Conservation (phyloP, 176 grass and related monocot genomes). For the Rhynchospora breviuscula region DNA sequence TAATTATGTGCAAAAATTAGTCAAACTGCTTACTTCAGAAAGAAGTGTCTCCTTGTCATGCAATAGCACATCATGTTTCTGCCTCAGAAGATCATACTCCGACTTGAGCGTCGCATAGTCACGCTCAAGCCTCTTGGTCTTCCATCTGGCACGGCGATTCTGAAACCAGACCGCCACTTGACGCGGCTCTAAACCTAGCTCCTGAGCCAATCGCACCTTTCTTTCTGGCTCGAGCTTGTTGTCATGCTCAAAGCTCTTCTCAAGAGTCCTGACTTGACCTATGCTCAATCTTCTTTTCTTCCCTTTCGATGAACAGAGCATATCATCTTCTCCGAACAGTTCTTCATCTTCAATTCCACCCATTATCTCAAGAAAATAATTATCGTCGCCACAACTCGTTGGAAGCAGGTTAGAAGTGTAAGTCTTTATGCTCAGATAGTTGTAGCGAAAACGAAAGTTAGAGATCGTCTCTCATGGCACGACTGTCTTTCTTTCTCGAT, state of each 20-base stretch:
- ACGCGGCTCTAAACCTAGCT: constrained; percentile 44
- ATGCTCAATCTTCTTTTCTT: constrained; percentile 50
- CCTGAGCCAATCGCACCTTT: constrained; percentile 42
- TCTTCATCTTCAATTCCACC: constrained; percentile 26
- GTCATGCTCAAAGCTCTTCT: constrained; percentile 48
- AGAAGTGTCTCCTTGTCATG: constrained; percentile 56
- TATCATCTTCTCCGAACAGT: background rate
- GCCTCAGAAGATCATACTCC: constrained; percentile 41
- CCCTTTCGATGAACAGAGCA: constrained; percentile 18
- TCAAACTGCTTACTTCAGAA: constrained; percentile 35
- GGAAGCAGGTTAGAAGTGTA: background rate
- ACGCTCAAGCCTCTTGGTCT: constrained; percentile 59
- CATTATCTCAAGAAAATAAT: constrained; percentile 2
- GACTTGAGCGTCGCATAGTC: constrained; percentile 40
- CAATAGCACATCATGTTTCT: constrained; percentile 44
- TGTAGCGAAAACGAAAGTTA: background rate
- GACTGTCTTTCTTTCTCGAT: constrained; percentile 18
- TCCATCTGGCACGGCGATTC: constrained; percentile 62
- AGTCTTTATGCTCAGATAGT: background rate
- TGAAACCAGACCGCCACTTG: constrained; percentile 76
- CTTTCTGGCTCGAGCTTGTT: constrained; percentile 69
- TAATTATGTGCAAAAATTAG: background rate
- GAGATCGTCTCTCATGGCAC: background rate
- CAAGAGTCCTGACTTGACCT: constrained; percentile 55
- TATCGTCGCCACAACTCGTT: background rate